Evolutionary conservation across 2,329 filamentous ascomycete genomes (phyloP), one percentile per base, ranked within the genome.

Genomic region (Monosporascus sp.): DNA sequence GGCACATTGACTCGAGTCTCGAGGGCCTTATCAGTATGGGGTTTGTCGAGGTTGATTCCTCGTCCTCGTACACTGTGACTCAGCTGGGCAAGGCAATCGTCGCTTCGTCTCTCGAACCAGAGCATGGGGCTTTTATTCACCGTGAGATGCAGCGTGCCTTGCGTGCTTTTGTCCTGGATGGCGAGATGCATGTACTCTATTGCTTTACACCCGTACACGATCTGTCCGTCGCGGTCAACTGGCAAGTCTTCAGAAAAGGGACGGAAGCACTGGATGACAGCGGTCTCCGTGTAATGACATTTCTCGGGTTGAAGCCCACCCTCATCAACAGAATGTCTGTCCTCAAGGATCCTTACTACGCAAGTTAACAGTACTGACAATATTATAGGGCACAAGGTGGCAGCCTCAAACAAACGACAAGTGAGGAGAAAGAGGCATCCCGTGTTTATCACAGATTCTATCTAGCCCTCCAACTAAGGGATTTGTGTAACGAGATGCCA

Each of bases 161-260:
- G 3, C 76, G 80, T 56, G 86, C 85, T 1, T 91, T 92, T 63
- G 88, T 91, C 14, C 85, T 92, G 81, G 87, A 91, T 63, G 85
- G 87, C 4, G 88, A 92, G 57, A 86, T 92, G 84, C 88, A 91
- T 62, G 80, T 90, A 14, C 78, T 91, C 47, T 92, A 91, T 65
- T 84, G 83, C 38, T 91, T 91, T 58, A 91, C 88, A 0, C 88
- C 88, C 0, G 79, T 91, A 2, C 84, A 89, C 48, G 76, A 81
- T 48, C 72, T 75, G 26, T 73, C 72, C 1, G 71, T 77, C 3
- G 72, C 75, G 8, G 78, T 91, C 53, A 86, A 90, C 61, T 91
- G 88, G 88, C 80, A 81, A 50, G 79, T 85, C 0, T 91, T 90
- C 61, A 82, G 86, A 48, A 82, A 87, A 57, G 85, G 89, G 66